These are phyloP conservation scores for Barnettozyma botsteinii DNA, from an alignment of 805 yeast genomes.

Conservation along the genomic window DNA sequence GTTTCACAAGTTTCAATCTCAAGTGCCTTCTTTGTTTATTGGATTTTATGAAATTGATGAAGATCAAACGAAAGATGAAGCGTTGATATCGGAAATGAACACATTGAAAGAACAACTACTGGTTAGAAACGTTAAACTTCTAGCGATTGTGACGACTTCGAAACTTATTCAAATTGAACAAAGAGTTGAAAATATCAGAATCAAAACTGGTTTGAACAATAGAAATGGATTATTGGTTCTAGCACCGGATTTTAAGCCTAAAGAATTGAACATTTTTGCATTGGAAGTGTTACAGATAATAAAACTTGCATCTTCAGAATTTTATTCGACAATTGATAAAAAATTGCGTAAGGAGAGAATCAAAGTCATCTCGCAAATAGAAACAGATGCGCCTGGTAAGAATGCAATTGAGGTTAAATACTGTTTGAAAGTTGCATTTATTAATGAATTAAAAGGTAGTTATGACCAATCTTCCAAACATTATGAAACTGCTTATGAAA, in stretches of 20 bases:
- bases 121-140: slow-evolving; percentile 27
- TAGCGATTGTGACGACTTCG: slow-evolving; percentile 22
- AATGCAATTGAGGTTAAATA: slow-evolving; percentile 34
- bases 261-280: slow-evolving; percentile 37
- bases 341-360: slow-evolving; percentile 35
- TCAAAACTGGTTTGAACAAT: slow-evolving; percentile 37
- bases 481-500: slow-evolving; percentile 50
- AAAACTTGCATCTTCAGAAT: slow-evolving; percentile 39
- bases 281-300: slow-evolving; percentile 34
- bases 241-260: slow-evolving; percentile 29
- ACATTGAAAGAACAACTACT: slow-evolving; percentile 29
- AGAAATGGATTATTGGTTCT: slow-evolving; percentile 40
- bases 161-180: slow-evolving; percentile 29
- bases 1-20: slow-evolving; percentile 46
- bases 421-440: slow-evolving; percentile 43
- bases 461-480: slow-evolving; percentile 44
- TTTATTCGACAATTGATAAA: slow-evolving; percentile 36
- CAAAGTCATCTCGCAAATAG: slow-evolving; percentile 12
- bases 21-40: slow-evolving; percentile 43
- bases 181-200: slow-evolving; percentile 33
- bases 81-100: slow-evolving; percentile 33
- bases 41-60: slow-evolving; percentile 37
- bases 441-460: slow-evolving; percentile 44
- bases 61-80: slow-evolving; percentile 29
- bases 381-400: slow-evolving; percentile 6